Evolutionary conservation across 257 asterid genomes (phyloP).

Genomic region (Eucommia ulmoides): DNA sequence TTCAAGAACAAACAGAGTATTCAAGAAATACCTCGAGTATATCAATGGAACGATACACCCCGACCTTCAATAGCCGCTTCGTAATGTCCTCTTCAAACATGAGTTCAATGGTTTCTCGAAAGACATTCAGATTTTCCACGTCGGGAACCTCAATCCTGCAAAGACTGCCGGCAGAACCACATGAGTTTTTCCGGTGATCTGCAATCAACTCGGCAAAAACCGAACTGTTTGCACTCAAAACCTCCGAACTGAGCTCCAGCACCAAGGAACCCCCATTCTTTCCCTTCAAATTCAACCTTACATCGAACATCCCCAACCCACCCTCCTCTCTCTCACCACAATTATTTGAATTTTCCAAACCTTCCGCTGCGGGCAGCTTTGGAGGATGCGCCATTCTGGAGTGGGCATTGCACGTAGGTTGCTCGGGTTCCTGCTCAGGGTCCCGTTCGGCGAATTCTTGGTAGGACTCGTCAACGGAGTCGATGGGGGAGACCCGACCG

Average conservation of each 20-base stretch:
- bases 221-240: slow-evolving; percentile 50
- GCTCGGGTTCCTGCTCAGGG: slow-evolving; percentile 9
- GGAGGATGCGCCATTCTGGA: slow-evolving; percentile 7
- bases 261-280: slow-evolving; percentile 51
- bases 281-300: slow-evolving; percentile 73
- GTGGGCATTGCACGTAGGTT: not conserved
- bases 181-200: slow-evolving; percentile 34
- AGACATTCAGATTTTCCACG: slow-evolving; percentile 59
- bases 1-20: no score
- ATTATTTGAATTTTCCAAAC: slow-evolving; percentile 5
- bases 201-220: slow-evolving; percentile 62
- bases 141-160: slow-evolving; percentile 91
- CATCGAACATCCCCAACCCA: slow-evolving; percentile 42
- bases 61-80: slow-evolving; percentile 46
- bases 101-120: slow-evolving; percentile 71
- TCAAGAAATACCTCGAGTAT: slow-evolving; percentile 78
- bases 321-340: slow-evolving; percentile 14
- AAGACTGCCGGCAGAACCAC: slow-evolving; percentile 22
- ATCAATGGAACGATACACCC: slow-evolving; percentile 65
- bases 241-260: slow-evolving; percentile 67
- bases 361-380: slow-evolving; percentile 24
- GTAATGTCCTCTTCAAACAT: slow-evolving; percentile 81
- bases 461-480: slow-evolving; percentile 24
- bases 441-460: not conserved
- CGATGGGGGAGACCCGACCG: slow-evolving; percentile 93